These are phyloP conservation scores for Nicotiana knightiana DNA, from an alignment of 257 asterid genomes.

Conservation along the genomic window DNA sequence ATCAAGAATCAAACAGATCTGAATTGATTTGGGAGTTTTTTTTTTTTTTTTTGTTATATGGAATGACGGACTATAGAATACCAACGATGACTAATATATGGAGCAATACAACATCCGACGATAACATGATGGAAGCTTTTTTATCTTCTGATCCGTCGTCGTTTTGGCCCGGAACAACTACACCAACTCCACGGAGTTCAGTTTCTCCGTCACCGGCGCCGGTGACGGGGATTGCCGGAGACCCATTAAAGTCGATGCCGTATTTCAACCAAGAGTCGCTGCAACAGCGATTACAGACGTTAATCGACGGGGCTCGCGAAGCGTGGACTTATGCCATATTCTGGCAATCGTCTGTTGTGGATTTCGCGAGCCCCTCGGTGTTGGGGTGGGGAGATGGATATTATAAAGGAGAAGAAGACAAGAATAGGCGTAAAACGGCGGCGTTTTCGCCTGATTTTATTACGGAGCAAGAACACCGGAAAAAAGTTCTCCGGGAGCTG, in stretches of 20 bases:
- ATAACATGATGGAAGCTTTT: constrained; percentile 49
- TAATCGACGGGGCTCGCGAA: constrained; percentile 70
- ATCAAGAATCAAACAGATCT: background rate
- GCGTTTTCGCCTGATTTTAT: constrained; percentile 22
- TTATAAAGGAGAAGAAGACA: constrained; percentile 66
- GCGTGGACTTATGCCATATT: constrained; percentile 89
- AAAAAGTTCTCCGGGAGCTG: constrained; percentile 67
- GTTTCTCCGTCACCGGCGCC: constrained; percentile 4
- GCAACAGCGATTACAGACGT: constrained; percentile 62
- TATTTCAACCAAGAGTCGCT: constrained; percentile 59
- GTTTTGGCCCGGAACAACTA: constrained; percentile 35
- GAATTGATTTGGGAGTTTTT: background rate
- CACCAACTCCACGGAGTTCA: background rate
- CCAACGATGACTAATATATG: constrained; percentile 38
- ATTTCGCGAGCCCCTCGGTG: constrained; percentile 33
- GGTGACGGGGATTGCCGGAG: background rate
- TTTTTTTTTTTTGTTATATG: constrained; percentile 5
- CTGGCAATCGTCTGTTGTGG: constrained; percentile 67
- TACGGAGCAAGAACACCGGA: constrained; percentile 65
- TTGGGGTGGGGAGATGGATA: constrained; percentile 87
- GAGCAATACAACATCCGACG: constrained; percentile 27
- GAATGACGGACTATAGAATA: constrained; percentile 34
- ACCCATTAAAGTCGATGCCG: constrained; percentile 5
- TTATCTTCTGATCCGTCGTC: constrained; percentile 51
- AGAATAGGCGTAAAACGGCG: constrained; percentile 32